Percentiles rank a stretch among this genome's conserved stretches.
Evolutionary conservation across 495 filamentous ascomycete genomes (phyloP).

Genomic region (Chaetomium tenue): DNA sequence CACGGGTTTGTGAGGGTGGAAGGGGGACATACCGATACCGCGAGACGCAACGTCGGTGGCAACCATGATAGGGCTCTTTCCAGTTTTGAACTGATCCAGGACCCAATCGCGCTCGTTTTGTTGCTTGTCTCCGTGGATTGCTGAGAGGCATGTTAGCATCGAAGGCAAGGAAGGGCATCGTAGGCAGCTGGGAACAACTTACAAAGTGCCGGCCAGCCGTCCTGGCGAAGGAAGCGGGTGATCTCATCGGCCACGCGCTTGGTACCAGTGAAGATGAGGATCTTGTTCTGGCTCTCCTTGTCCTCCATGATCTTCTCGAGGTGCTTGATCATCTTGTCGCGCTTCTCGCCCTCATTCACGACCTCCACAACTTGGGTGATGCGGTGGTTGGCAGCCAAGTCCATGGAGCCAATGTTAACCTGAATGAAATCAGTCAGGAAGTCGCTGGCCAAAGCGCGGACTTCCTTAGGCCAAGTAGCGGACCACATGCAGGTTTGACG

Average conservation of each 20-base stretch:
- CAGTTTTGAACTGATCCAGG: conserved; percentile 98
- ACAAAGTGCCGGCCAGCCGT: conserved; percentile 98
- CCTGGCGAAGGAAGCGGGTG: conserved; percentile 96
- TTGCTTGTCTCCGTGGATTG: conserved; percentile 99
- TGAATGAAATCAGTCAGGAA: conserved; percentile 97
- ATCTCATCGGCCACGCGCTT: conserved; percentile 99
- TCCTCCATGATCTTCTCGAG: conserved; percentile 98
- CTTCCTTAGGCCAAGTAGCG: conserved; percentile 99
- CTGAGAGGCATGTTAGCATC: conserved; percentile 55
- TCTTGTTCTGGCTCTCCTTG: conserved; percentile 74
- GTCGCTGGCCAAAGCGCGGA: conserved; percentile 90
- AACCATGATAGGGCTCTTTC: conserved; percentile 93
- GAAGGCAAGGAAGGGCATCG: neutral
- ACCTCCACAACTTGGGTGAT: conserved; percentile 98
- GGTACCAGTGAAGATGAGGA: conserved; percentile 93
- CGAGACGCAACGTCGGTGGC: conserved; percentile 98
- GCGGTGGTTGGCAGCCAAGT: conserved; percentile 95
- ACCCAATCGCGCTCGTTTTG: conserved; percentile 99
- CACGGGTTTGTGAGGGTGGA: conserved; percentile 44
- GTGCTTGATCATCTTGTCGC: conserved; percentile 95
- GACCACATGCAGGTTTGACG: conserved; percentile 99
- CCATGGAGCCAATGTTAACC: conserved; percentile 97
- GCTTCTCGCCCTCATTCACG: conserved; percentile 93
- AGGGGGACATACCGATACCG: conserved; percentile 93
- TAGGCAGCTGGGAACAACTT: conserved; percentile 42